Base-by-base conservation (phyloP, 192 early-diverging fungal species). In the Coemansia sp. region DNA sequence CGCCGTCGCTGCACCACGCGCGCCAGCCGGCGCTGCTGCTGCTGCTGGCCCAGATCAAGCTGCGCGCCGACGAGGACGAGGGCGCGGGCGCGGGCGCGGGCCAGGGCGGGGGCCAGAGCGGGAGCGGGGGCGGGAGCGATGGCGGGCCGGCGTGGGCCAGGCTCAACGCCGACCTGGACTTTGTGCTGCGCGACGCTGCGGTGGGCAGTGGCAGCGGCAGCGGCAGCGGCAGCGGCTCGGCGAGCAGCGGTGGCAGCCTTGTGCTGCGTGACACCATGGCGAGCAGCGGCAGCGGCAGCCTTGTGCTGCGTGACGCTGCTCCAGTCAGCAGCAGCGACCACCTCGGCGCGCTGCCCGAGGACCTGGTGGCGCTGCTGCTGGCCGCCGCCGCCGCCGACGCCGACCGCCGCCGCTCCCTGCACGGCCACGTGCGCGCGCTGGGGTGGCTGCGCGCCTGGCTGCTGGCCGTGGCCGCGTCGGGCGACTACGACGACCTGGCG, bases 21-120 rank as follows among this genome's bases (percentile, higher is more conserved):
- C 93, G 96, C 71, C 91, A 94, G 64, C 83, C 94, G n/a, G 88
- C 89, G 18, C 91, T 96, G 79, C 89, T 96, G 24, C 73, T 97
- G 67, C 80, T 94, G 51, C 68, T 99, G 61, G 87, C 91, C 13
- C 93, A 92, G 67, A 92, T 99, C 65, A 94, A 93, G 69, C 71
- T 92, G 42, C 85, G 89, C 16, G 64, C 66, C 43, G 80, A 78
- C 34, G 79, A 82, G 53, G 80, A 78, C 16, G 80, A 77, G 39
- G 59, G 71, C 58, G 34, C 74, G 71, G 74, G 72, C 76, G 37
- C 64, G 69, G 23, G 2, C 31, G 31, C n/a, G n/a, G n/a, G n/a
- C n/a, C n/a, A n/a, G n/a, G n/a, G n/a, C n/a, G n/a, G n/a, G n/a
- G n/a, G n/a, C n/a, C n/a, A n/a, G n/a, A n/a, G n/a, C n/a, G n/a